Conservation (phyloP, 2,329 filamentous ascomycete genomes). For the Fusarium sp. region DNA sequence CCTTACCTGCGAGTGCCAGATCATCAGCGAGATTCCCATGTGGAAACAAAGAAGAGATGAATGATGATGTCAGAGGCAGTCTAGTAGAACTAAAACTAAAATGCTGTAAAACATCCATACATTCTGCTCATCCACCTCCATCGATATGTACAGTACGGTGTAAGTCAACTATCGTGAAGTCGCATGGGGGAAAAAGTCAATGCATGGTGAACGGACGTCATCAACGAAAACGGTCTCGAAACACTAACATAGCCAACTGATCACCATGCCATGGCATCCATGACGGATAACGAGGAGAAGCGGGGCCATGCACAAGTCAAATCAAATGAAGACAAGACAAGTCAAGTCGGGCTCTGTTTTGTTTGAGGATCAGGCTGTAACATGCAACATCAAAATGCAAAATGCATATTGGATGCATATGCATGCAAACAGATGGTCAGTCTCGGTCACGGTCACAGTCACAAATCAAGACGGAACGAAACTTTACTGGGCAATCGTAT, state of each 20-base stretch:
- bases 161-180: slow-evolving; percentile 1
- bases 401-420: not conserved
- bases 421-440: not conserved
- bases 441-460: not conserved
- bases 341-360: not conserved
- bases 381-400: not conserved
- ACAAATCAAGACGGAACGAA: slow-evolving; percentile 11
- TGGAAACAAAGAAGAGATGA: slow-evolving; percentile 17
- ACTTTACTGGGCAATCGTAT: slow-evolving; percentile 20
- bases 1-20: slow-evolving; percentile 42
- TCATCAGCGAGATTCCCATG: slow-evolving; percentile 42
- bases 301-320: slow-evolving; percentile 12
- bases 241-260: slow-evolving; percentile 12
- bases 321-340: not conserved
- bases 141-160: not conserved
- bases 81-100: not conserved
- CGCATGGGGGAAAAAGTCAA: slow-evolving; percentile 14
- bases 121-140: not conserved
- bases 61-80: slow-evolving; percentile 2
- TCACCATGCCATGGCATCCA: not conserved
- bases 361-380: slow-evolving; percentile 14
- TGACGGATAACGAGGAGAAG: slow-evolving; percentile 29
- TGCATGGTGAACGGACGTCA: slow-evolving; percentile 29
- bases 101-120: not conserved
- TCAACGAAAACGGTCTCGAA: slow-evolving; percentile 12